Evolutionary conservation across 306 rosid species (phyloP), one percentile per base, ranked within the genome.

Genomic region (Rosa multiflora): DNA sequence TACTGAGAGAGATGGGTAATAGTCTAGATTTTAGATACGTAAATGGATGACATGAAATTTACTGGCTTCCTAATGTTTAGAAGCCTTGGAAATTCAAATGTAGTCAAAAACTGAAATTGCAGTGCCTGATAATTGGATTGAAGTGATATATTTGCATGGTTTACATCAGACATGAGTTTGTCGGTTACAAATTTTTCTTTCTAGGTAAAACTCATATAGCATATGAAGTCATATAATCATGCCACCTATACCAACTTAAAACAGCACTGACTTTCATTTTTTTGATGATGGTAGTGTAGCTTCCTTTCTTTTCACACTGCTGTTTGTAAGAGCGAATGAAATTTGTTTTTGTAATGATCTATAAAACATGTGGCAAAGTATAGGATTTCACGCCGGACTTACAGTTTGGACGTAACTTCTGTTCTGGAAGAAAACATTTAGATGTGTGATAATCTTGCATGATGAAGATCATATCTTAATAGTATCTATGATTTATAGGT

Each of bases 401-500:
- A 11, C 3, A 72, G 20, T 72, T 51, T 72, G 37, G 37, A 35
- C 5, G 49, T 15, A n/a, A 55, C 7, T 1, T 10, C 10, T 39
- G 3, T 10, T 39, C 67, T 53, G 44, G 66, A 73, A 66, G 48
- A 13, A 4, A 13, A 42, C 4, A 21, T 53, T 15, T 67, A 20
- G 10, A 61, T 71, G 20, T 8, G 67, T 67, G 81, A 78, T 59
- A 70, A 18, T 82, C 40, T 42, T 66, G 62, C 44, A 76, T 48
- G 76, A 49, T 79, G 79, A 77, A 53, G 77, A 67, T 63, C 32
- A 35, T 46, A 8, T 80, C 47, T 39, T 62, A 62, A 75, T 46
- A 74, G 49, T 44, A 74, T 9, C 17, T 56, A 42, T 72, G 79
- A 69, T 73, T 76, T 78, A 58, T 72, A 93, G 99, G 94, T 95